Conservation (phyloP, 2,329 filamentous ascomycete species). For the Scortechinia acanthostroma region DNA sequence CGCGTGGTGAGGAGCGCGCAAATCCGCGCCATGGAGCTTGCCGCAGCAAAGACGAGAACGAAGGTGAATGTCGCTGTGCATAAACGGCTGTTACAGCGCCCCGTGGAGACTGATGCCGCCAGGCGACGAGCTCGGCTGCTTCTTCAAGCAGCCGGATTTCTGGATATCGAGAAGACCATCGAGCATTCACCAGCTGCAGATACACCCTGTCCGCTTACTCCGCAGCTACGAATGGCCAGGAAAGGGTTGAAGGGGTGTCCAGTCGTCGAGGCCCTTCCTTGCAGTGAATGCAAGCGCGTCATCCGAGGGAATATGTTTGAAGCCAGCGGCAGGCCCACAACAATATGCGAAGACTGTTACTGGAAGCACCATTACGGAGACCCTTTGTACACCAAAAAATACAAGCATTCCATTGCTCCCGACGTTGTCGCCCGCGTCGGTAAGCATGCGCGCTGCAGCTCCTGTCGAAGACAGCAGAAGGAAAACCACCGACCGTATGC, state of each 20-base stretch:
- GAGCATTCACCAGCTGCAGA: slow-evolving; percentile 16
- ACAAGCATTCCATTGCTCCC: slow-evolving; percentile 20
- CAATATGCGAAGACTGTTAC: slow-evolving; percentile 25
- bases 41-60: too few relatives aligned
- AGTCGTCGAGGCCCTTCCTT: slow-evolving; percentile 13
- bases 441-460: slow-evolving; percentile 15
- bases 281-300: slow-evolving; percentile 11
- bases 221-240: slow-evolving; percentile 6
- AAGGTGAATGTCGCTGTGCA: too few relatives aligned
- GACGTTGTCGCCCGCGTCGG: slow-evolving; percentile 12
- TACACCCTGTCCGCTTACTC: slow-evolving; percentile 12
- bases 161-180: slow-evolving; percentile 27
- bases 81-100: too few relatives aligned
- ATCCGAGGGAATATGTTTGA: slow-evolving; percentile 3
- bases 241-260: too few relatives aligned
- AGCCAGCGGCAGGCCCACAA: background rate
- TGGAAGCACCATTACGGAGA: slow-evolving; percentile 15
- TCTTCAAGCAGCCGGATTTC: slow-evolving; percentile 19
- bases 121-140: slow-evolving; percentile 16
- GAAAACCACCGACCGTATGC: slow-evolving; percentile 8
- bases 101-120: background rate
- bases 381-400: slow-evolving; percentile 15
- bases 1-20: slow-evolving; percentile 4
- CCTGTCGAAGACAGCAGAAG: slow-evolving; percentile 8
- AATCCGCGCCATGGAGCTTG: slow-evolving; percentile 4